Base-by-base conservation (phyloP, 306 rosid species). In the Cicer bijugum region DNA sequence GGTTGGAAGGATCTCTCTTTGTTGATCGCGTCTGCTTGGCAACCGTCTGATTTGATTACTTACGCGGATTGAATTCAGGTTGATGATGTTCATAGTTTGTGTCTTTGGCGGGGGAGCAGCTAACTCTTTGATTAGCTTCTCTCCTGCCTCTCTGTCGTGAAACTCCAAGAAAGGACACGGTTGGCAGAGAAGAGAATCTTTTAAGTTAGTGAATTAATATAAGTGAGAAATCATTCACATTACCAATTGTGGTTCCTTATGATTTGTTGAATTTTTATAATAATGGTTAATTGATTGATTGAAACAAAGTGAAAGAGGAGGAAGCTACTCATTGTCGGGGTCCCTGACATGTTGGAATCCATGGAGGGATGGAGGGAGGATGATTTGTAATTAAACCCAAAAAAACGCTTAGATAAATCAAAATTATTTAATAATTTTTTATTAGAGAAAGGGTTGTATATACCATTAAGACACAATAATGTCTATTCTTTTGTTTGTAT, bases 1-100 rank as follows among this genome's bases (percentile, higher is more conserved):
- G 99, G 99, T 0, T 94, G 99, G 99, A 94, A 94, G 89, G 99
- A 94, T 67, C 80, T 94, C 0, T 91, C 97, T 3, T 63, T 94
- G 71, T 85, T 94, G 71, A 91, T 97, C 0, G 99, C 97, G n/a
- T 94, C 99, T 0, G 97, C 97, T 5, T 94, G 99, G 99, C 97
- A 90, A 64, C 96, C 99, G 70, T 85, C 78, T 0, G 90, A 88
- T 84, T 76, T 67, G 71, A 72, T 76, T 45, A 23, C 80, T 67
- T 79, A 50, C 3, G 2, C 14, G 7, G 75, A 73, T 73, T 14
- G 4, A 33, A 4, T 0, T 1, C 9, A 28, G 2, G 5, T 59
- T 59, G 33, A 38, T 9, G 58, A 58, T 39, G 55, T 2, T 44
- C 20, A 7, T 71, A 2, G 45, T 57, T 9, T 38, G 11, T 14